A percentile compares a stretch with the other conserved stretches of the same genome.
phyloP scores from a whole-genome alignment of 1,284 basidiomycete genomes.

The Fomitopsis betulina region DNA sequence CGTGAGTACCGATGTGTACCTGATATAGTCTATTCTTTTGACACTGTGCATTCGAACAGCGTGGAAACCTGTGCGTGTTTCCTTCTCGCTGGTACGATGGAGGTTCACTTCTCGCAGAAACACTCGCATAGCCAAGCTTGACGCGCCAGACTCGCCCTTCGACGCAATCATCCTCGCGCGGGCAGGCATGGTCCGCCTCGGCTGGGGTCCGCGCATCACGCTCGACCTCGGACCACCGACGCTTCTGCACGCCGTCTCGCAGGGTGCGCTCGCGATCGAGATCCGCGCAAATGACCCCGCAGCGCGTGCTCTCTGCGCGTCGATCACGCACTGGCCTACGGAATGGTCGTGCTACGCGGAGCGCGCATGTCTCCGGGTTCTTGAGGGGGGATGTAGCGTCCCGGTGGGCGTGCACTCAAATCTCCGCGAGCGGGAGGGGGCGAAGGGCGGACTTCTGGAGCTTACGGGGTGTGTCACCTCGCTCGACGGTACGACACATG shows the following conservation, averaged over 20 bases:
- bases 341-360: conserved; percentile 80
- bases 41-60: conserved; percentile 34
- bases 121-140: conserved; percentile 90
- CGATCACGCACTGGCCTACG: conserved; percentile 72
- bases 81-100: background rate
- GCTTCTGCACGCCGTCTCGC: conserved; percentile 88
- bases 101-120: conserved; percentile 43
- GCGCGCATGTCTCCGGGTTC: conserved; percentile 78
- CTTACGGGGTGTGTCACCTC: conserved; percentile 81
- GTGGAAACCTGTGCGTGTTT: conserved; percentile 73
- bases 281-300: conserved; percentile 71
- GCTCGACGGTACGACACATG: conserved; percentile 65
- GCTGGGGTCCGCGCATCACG: conserved; percentile 77
- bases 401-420: conserved; percentile 85
- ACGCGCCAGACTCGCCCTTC: conserved; percentile 80
- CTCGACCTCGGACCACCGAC: conserved; percentile 71
- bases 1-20: conserved; percentile 48
- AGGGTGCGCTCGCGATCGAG: conserved; percentile 91
- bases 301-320: conserved; percentile 57
- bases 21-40: background rate
- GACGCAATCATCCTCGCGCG: conserved; percentile 91
- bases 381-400: conserved; percentile 97
- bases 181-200: conserved; percentile 87
- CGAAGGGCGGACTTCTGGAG: conserved; percentile 39
- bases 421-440: conserved; percentile 31